Evolutionary conservation across 495 filamentous ascomycete species (phyloP).

Genomic region (Neurospora pannonica): DNA sequence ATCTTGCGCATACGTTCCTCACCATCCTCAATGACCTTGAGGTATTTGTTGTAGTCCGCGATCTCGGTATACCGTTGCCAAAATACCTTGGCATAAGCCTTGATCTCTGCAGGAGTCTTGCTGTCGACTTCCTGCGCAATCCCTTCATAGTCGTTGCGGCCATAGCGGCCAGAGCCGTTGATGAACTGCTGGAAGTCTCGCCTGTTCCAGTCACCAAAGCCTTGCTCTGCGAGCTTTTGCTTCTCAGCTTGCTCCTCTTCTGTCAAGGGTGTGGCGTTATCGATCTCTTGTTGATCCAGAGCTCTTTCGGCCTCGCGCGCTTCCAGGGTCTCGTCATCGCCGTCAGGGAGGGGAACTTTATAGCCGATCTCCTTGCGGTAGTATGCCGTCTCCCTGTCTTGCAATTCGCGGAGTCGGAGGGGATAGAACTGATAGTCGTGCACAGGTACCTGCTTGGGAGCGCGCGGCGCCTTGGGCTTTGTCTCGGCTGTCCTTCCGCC

Average conservation of each 20-base stretch:
- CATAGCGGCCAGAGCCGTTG: slow-evolving; percentile 87
- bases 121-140: slow-evolving; percentile 88
- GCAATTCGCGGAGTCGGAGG: slow-evolving; percentile 67
- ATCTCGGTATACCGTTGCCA: slow-evolving; percentile 90
- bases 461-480: slow-evolving; percentile 90
- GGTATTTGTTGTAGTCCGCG: slow-evolving; percentile 74
- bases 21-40: slow-evolving; percentile 79
- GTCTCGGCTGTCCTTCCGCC: slow-evolving; percentile 76
- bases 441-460: slow-evolving; percentile 83
- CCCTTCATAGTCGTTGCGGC: slow-evolving; percentile 68
- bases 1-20: slow-evolving; percentile 83
- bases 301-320: slow-evolving; percentile 82
- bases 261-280: slow-evolving; percentile 78
- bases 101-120: slow-evolving; percentile 77
- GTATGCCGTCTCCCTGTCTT: slow-evolving; percentile 91
- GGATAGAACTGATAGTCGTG: slow-evolving; percentile 99
- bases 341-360: slow-evolving; percentile 77
- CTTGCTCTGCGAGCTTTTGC: slow-evolving; percentile 63
- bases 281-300: slow-evolving; percentile 83
- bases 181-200: slow-evolving; percentile 98
- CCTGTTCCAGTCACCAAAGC: slow-evolving; percentile 90
- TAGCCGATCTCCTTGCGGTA: slow-evolving; percentile 94
- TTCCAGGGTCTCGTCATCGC: slow-evolving; percentile 71
- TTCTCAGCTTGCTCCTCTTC: slow-evolving; percentile 87
- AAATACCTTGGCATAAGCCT: slow-evolving; percentile 85